phyloP scores from a whole-genome alignment of 75 land plant species.

The Larix kaempferi region DNA sequence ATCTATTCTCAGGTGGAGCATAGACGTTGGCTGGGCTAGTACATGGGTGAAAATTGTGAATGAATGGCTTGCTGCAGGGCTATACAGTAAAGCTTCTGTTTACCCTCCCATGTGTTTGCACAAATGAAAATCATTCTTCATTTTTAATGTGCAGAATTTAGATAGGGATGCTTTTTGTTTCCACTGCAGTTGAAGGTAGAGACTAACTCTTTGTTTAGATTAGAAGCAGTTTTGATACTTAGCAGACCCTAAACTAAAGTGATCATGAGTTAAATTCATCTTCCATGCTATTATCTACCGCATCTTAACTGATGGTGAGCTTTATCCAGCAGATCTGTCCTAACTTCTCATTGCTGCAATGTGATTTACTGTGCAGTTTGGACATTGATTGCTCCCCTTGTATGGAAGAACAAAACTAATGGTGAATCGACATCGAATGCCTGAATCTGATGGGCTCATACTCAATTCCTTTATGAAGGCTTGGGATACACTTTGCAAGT shows the following conservation, averaged over 20 bases:
- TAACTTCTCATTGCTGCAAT: not conserved
- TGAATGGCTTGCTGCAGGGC: slow-evolving; percentile 80
- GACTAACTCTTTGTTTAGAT: not conserved
- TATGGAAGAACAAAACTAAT: slow-evolving; percentile 39
- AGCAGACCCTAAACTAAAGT: not conserved
- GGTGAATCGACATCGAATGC: not conserved
- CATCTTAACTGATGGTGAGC: not conserved
- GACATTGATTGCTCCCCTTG: slow-evolving; percentile 62
- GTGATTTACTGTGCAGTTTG: slow-evolving; percentile 52
- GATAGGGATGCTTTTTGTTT: no score
- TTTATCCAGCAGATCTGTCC: not conserved
- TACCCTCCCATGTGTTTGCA: not conserved
- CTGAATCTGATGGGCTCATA: not conserved
- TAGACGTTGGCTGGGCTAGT: slow-evolving; percentile 93
- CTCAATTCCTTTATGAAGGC: not conserved
- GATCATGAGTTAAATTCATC: not conserved
- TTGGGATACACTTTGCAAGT: not conserved
- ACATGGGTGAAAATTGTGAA: slow-evolving; percentile 91
- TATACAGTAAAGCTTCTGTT: slow-evolving; percentile 57
- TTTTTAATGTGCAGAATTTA: not conserved
- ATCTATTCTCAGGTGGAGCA: slow-evolving; percentile 70
- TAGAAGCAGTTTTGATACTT: not conserved
- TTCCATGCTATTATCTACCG: not conserved
- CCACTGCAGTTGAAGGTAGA: not conserved
- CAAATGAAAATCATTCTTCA: not conserved